Conservation (phyloP, 73 alveolate genomes). For the Uronychia binucleata region DNA sequence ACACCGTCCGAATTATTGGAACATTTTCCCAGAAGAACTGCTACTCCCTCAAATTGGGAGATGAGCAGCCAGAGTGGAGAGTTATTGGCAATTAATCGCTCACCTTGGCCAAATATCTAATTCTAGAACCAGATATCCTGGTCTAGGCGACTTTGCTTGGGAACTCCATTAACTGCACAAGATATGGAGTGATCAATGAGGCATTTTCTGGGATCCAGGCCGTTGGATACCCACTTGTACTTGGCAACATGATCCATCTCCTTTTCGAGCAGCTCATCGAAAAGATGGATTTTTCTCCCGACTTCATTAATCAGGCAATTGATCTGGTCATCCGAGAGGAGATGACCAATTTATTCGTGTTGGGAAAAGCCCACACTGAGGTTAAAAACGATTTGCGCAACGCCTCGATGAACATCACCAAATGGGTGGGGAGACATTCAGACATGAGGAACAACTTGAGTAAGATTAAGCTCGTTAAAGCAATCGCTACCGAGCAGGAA, state of each 20-base stretch:
- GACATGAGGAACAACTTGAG: constrained; percentile 1
- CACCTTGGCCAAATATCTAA: neutral
- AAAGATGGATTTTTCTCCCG: constrained; percentile 10
- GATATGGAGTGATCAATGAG: neutral
- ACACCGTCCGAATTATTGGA: neutral
- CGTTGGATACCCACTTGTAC: constrained; percentile 18
- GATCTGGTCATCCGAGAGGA: constrained; percentile 21
- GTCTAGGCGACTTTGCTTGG: neutral
- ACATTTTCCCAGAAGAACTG: neutral
- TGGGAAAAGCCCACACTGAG: constrained; percentile 28
- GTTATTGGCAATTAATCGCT: neutral
- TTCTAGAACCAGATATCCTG: neutral
- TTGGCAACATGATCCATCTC: constrained; percentile 56
- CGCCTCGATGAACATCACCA: constrained; percentile 24
- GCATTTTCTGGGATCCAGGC: neutral
- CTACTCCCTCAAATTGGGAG: neutral
- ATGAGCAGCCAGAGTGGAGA: neutral
- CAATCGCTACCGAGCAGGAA: constrained; percentile 69
- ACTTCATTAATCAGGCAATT: neutral
- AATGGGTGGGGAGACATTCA: constrained; percentile 26
- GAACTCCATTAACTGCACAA: neutral
- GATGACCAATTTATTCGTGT: constrained; percentile 5
- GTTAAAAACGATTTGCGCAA: constrained; percentile 21
- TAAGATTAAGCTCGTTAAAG: constrained; percentile 9
- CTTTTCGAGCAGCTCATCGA: constrained; percentile 13